Evolutionary conservation across 2,329 filamentous ascomycete species (phyloP).

Genomic region (Byssochlamys sp.): DNA sequence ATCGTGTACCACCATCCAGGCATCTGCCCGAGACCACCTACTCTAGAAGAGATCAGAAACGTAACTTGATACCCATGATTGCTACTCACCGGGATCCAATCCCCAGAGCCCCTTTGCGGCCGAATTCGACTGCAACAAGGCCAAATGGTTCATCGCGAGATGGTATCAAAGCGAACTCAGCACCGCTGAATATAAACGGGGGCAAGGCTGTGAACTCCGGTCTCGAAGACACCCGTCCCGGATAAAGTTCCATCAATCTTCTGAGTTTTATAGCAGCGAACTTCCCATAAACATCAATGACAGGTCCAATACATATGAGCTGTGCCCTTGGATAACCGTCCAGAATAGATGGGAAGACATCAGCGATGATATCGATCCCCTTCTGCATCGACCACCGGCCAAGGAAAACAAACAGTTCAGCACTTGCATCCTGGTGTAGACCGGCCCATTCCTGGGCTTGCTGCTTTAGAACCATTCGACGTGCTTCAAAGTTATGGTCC

Average conservation of each 20-base stretch:
- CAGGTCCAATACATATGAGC: constrained; percentile 50
- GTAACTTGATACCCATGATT: not conserved
- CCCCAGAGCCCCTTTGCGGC: constrained; percentile 53
- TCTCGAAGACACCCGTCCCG: constrained; percentile 51
- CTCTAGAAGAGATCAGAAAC: constrained; percentile 31
- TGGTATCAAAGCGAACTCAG: constrained; percentile 57
- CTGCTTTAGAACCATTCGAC: constrained; percentile 40
- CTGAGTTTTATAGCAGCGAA: constrained; percentile 54
- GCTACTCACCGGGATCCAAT: constrained; percentile 34
- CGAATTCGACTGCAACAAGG: constrained; percentile 56
- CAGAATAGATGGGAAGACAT: constrained; percentile 52
- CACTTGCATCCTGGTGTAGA: constrained; percentile 47
- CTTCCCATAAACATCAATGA: constrained; percentile 54
- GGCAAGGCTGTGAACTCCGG: constrained; percentile 54
- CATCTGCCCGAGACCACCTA: constrained; percentile 54
- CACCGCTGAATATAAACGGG: constrained; percentile 52
- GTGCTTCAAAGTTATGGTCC: constrained; percentile 43
- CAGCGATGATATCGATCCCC: constrained; percentile 54
- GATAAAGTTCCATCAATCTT: constrained; percentile 51
- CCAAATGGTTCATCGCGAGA: constrained; percentile 57
- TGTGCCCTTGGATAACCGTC: constrained; percentile 48
- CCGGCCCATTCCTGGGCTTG: constrained; percentile 56
- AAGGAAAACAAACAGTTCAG: constrained; percentile 56
- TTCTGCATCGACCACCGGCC: constrained; percentile 57
- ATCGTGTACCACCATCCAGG: constrained; percentile 58